Conservation (phyloP, 2,329 filamentous ascomycete genomes). For the Hortaea sp. region DNA sequence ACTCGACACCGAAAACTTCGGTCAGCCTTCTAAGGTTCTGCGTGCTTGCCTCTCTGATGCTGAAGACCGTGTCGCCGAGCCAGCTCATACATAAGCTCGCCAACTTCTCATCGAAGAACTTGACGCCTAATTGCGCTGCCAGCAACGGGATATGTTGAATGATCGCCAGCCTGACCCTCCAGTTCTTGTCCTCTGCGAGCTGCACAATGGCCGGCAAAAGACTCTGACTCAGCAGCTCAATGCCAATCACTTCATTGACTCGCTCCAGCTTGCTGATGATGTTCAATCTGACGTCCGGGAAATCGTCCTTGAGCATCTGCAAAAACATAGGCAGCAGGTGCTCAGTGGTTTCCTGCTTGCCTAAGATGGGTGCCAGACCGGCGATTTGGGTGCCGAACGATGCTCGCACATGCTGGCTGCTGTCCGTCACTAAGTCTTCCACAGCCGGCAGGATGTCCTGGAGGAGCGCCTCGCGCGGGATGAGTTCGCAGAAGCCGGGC, state of each 20-base stretch:
- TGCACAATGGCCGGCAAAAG: slow-evolving; percentile 95
- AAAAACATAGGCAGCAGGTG: slow-evolving; percentile 98
- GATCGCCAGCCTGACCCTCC: slow-evolving; percentile 93
- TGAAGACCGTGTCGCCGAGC: slow-evolving; percentile 97
- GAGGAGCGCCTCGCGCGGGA: slow-evolving; percentile 78
- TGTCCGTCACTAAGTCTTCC: slow-evolving; percentile 91
- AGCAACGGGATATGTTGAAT: slow-evolving; percentile 98
- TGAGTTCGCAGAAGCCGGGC: slow-evolving; percentile 84
- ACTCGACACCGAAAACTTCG: slow-evolving; percentile 95
- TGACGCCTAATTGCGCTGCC: slow-evolving; percentile 86
- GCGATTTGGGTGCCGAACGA: slow-evolving; percentile 95
- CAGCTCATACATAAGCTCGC: slow-evolving; percentile 95
- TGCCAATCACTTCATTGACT: slow-evolving; percentile 97
- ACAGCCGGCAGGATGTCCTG: slow-evolving; percentile 95
- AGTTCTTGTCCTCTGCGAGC: slow-evolving; percentile 97
- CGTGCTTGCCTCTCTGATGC: slow-evolving; percentile 92
- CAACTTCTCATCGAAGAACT: slow-evolving; percentile 98
- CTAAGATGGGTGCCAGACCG: slow-evolving; percentile 88
- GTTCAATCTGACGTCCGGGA: slow-evolving; percentile 93
- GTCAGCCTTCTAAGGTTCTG: slow-evolving; percentile 97
- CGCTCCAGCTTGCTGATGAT: slow-evolving; percentile 99
- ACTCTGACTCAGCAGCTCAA: slow-evolving; percentile 91
- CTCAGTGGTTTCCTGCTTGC: slow-evolving; percentile 97
- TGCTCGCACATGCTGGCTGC: slow-evolving; percentile 91
- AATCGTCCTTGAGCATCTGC: slow-evolving; percentile 99